phyloP scores from a whole-genome alignment of 305 asterid species.

The Nicotiana rustica region DNA sequence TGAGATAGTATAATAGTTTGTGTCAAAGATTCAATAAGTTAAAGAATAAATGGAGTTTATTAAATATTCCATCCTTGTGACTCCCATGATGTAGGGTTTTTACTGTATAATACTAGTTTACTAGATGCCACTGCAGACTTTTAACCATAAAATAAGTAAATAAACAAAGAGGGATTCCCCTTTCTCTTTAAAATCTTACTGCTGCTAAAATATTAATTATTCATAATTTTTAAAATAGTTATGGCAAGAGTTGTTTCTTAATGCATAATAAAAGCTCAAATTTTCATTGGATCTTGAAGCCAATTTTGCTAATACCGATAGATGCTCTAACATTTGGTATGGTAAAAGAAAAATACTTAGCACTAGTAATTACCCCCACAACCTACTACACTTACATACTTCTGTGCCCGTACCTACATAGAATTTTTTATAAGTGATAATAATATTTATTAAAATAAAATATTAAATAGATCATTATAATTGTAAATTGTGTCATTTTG shows the following conservation, averaged over 20 bases:
- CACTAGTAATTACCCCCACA: neutral
- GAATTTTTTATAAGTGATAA: too few relatives aligned
- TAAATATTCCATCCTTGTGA: slow-evolving; percentile 34
- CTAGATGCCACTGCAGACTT: slow-evolving; percentile 30
- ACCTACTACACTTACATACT: neutral
- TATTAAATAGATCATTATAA: too few relatives aligned
- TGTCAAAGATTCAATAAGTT: neutral
- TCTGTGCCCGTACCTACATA: too few relatives aligned
- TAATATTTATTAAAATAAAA: too few relatives aligned
- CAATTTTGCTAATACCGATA: slow-evolving; percentile 37
- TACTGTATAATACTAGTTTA: slow-evolving; percentile 4
- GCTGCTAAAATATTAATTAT: neutral
- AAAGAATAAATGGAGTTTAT: neutral
- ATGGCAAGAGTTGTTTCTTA: slow-evolving; percentile 30
- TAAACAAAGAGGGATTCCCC: slow-evolving; percentile 25
- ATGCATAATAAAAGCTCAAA: slow-evolving; percentile 34
- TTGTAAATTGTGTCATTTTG: too few relatives aligned
- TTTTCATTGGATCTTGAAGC: slow-evolving; percentile 40
- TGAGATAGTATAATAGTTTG: neutral
- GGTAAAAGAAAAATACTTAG: slow-evolving; percentile 5
- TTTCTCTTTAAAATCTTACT: slow-evolving; percentile 28
- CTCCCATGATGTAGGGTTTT: neutral
- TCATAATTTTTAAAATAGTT: slow-evolving; percentile 5
- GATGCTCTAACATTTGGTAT: slow-evolving; percentile 34
- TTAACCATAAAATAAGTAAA: slow-evolving; percentile 26